A percentile compares a stretch with the other conserved stretches of the same genome.
Conservation (phyloP, 2,329 filamentous ascomycete species). For the Bipolaris bicolor region DNA sequence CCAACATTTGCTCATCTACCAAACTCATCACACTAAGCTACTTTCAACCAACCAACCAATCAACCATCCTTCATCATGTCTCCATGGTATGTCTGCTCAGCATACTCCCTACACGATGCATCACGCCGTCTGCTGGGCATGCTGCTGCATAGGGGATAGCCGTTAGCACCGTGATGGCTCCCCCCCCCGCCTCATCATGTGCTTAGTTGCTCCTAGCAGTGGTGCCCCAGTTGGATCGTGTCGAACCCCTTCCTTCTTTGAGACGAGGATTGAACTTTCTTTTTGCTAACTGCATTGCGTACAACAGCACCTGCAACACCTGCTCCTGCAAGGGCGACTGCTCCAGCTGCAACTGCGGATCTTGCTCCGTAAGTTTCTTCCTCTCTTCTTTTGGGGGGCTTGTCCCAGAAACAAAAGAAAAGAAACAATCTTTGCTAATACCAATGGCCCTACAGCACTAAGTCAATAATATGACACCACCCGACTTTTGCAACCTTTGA, state of each 20-base stretch:
- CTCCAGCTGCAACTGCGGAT: conserved; percentile 39
- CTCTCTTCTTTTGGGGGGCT: too few species aligned
- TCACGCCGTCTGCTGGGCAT: background rate
- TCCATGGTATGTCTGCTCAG: conserved; percentile 29
- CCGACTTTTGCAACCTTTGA: too few species aligned
- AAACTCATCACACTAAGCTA: conserved; percentile 9
- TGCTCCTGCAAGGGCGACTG: conserved; percentile 45
- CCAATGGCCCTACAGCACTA: too few species aligned
- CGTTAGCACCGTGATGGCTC: conserved; percentile 28
- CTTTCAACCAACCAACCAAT: conserved; percentile 16
- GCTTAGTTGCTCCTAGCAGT: too few species aligned
- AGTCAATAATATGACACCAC: too few species aligned
- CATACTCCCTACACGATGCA: background rate
- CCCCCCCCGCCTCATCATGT: background rate
- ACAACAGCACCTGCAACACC: conserved; percentile 32
- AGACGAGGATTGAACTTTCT: too few species aligned
- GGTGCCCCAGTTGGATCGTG: too few species aligned
- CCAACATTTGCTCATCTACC: conserved; percentile 6
- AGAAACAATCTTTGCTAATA: too few species aligned
- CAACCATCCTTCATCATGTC: conserved; percentile 26
- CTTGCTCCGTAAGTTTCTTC: conserved; percentile 30
- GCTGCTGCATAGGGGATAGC: conserved; percentile 11
- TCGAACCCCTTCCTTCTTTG: too few species aligned
- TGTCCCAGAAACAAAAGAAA: background rate
- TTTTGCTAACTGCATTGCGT: too few species aligned